These are phyloP conservation scores for Apophysomyces elegans DNA, from an alignment of 371 early-diverging fungal species.

Conservation along the genomic window DNA sequence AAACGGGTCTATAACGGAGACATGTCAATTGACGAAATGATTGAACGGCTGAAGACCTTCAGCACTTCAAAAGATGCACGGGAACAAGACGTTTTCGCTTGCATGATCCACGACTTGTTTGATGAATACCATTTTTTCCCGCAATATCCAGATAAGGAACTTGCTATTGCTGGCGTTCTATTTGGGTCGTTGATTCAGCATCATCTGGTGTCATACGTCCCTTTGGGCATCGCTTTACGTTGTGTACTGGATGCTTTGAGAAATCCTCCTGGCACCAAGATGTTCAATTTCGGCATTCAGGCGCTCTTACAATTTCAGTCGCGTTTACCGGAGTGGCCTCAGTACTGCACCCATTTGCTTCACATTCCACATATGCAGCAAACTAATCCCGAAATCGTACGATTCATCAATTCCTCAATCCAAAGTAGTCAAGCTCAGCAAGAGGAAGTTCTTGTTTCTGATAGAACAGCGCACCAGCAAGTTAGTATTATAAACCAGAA, in stretches of 20 bases:
- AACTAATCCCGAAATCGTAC: constrained; percentile 75
- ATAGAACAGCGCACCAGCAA: neutral
- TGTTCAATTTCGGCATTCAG: constrained; percentile 89
- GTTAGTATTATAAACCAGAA: neutral
- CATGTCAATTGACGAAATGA: constrained; percentile 71
- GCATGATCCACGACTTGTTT: constrained; percentile 86
- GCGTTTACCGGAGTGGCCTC: constrained; percentile 89
- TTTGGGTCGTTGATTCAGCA: constrained; percentile 90
- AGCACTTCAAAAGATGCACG: constrained; percentile 69
- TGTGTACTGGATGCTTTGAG: constrained; percentile 87
- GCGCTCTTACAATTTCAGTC: constrained; percentile 85
- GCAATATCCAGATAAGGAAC: constrained; percentile 92
- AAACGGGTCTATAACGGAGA: constrained; percentile 81
- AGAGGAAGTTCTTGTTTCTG: constrained; percentile 2
- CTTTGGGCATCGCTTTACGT: constrained; percentile 81
- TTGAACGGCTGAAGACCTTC: constrained; percentile 73
- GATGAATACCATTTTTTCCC: constrained; percentile 95
- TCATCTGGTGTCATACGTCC: constrained; percentile 75
- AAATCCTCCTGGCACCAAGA: constrained; percentile 77
- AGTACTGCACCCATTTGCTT: constrained; percentile 80
- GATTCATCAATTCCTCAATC: constrained; percentile 50
- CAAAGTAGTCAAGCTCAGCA: constrained; percentile 21
- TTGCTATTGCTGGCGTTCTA: constrained; percentile 85
- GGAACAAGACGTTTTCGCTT: constrained; percentile 79
- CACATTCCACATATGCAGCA: constrained; percentile 83